Percentiles rank a stretch among this genome's conserved stretches.
Conservation (phyloP, 768 basidiomycete species). For the Hypholoma sublateritium region DNA sequence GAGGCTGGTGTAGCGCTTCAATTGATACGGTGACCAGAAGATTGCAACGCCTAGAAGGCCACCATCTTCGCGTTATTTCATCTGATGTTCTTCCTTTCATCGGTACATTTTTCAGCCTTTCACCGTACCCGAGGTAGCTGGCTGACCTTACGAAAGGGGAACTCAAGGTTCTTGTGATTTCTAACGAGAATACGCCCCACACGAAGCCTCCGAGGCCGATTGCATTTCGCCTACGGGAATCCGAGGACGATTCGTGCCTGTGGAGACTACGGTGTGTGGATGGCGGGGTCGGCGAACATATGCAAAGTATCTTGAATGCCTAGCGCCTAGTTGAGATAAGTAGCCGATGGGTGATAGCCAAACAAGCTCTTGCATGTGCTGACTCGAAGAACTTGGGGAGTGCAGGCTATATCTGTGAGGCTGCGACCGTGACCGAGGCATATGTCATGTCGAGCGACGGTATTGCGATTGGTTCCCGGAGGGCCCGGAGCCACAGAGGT, state of each 20-base stretch:
- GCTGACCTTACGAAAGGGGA: conserved; percentile 46
- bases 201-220: conserved; percentile 22
- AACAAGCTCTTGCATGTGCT: neutral
- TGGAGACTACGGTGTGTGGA: conserved; percentile 68
- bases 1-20: conserved; percentile 70
- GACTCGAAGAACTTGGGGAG: neutral
- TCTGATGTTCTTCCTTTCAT: conserved; percentile 57
- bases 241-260: conserved; percentile 69
- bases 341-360: neutral
- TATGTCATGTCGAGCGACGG: conserved; percentile 1
- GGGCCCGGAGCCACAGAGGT: too few relatives aligned
- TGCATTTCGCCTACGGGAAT: conserved; percentile 56
- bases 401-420: neutral
- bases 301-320: conserved; percentile 13
- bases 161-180: conserved; percentile 54
- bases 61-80: conserved; percentile 50
- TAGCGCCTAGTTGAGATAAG: neutral
- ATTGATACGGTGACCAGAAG: conserved; percentile 53
- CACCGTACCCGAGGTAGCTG: conserved; percentile 3
- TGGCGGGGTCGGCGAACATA: conserved; percentile 26
- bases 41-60: conserved; percentile 45
- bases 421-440: neutral
- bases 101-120: conserved; percentile 37
- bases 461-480: conserved; percentile 16
- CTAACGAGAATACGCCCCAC: conserved; percentile 12